Evolutionary conservation across 345 rosid genomes (phyloP), one percentile per base, ranked within the genome.

Genomic region (Zanthoxylum bungeanum): DNA sequence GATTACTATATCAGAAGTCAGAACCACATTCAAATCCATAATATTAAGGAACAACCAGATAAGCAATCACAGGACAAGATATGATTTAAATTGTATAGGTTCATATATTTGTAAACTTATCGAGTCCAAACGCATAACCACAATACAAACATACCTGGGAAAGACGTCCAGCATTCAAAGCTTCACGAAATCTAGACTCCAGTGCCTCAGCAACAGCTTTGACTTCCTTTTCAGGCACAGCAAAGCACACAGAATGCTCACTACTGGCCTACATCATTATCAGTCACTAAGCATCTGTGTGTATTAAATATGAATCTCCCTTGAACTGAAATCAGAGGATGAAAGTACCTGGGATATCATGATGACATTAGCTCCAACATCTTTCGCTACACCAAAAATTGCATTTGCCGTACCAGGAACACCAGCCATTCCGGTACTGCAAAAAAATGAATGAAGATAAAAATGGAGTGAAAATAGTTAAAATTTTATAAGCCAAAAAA

Each of bases 341-440:
- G 25, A 36, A 34, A 7, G 64, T 64, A 92, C 99, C 96, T 92
- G 98, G 52, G 98, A 96, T 80, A 96, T 96, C 98, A 93, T 92
- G 77, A 96, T 93, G 59, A 93, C 99, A 76, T 96, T 96, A 70
- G 99, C 99, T 74, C 98, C 98, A 64, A 96, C 99, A 76, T 91
- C 99, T 81, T 93, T 93, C 79, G 88, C 98, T 40, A 90, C 88
- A 69, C 95, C 84, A 82, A 96, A 96, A 84, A 96, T 96, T 60
- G 86, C 91, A 81, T 88, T 89, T 33, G 97, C 93, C 44, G 99
- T 96, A 80, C 99, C 99, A 34, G 99, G 99, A 81, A 96, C 92
- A 78, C 99, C 99, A 79, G 95, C 98, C 99, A 95, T 88, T 83
- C 99, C 98, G 77, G 99, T 95, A 75, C 99, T 95, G 77, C 75